A percentile compares a stretch with the other conserved stretches of the same genome.
Evolutionary conservation across 140 eudicot genomes (phyloP).

Genomic region (Flaveria floridana): DNA sequence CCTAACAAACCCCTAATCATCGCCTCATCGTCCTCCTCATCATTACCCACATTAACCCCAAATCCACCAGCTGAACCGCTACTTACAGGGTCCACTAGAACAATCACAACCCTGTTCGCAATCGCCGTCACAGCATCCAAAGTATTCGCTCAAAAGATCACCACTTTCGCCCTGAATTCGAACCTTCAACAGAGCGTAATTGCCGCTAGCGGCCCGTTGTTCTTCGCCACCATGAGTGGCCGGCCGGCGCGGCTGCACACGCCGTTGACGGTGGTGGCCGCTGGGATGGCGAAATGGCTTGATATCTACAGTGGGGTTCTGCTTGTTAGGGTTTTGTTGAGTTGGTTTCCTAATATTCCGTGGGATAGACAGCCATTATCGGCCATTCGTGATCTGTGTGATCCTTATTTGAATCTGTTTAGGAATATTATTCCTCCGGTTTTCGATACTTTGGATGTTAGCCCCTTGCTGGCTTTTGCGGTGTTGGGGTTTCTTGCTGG

Average conservation of each 20-base stretch:
- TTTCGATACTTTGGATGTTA: constrained; percentile 71
- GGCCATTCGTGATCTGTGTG: constrained; percentile 79
- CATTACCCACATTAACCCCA: constrained; percentile 13
- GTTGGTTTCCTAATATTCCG: constrained; percentile 96
- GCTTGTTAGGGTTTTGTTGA: constrained; percentile 87
- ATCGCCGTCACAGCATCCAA: constrained; percentile 43
- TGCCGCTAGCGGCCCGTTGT: constrained; percentile 46
- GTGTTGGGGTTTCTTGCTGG: constrained; percentile 40
- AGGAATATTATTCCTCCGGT: constrained; percentile 80
- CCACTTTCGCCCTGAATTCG: constrained; percentile 25
- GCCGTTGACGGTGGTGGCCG: constrained; percentile 81
- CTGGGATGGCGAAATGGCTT: constrained; percentile 82
- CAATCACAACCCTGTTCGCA: constrained; percentile 59
- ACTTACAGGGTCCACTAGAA: constrained; percentile 57
- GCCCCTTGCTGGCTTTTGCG: constrained; percentile 80
- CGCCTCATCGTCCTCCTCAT: constrained; percentile 41
- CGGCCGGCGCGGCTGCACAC: constrained; percentile 46
- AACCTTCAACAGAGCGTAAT: constrained; percentile 37
- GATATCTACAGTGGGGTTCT: constrained; percentile 73
- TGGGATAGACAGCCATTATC: constrained; percentile 88
- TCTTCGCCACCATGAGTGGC: constrained; percentile 57
- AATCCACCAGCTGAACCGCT: constrained; percentile 23
- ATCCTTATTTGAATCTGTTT: constrained; percentile 80
- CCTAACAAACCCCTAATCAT: constrained; percentile 34
- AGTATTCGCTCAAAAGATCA: constrained; percentile 33